Percentiles rank a stretch among this genome's conserved stretches.
Conservation (phyloP, 2,329 filamentous ascomycete species). For the Dactylellina sp. region DNA sequence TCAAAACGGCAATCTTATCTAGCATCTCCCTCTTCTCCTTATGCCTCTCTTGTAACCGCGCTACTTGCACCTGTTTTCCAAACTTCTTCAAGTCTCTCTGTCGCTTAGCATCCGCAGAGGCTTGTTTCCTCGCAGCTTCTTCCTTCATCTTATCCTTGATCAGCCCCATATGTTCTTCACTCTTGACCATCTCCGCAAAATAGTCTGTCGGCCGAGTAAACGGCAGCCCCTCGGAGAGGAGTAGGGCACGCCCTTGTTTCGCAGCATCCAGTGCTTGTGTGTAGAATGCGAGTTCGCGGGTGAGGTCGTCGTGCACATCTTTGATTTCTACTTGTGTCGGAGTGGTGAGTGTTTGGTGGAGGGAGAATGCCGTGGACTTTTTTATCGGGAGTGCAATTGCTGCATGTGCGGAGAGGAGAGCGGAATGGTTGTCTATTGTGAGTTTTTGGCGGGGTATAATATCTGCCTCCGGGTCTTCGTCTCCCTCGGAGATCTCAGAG, state of each 20-base stretch:
- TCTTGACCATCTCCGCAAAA: constrained; percentile 99
- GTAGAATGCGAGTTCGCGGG: constrained; percentile 93
- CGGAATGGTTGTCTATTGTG: constrained; percentile 96
- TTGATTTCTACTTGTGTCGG: constrained; percentile 76
- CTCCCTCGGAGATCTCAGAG: constrained; percentile 82
- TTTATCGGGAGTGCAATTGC: constrained; percentile 79
- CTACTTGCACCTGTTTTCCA: constrained; percentile 96
- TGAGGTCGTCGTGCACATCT: constrained; percentile 90
- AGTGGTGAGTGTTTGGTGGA: constrained; percentile 82
- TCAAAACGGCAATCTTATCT: constrained; percentile 93
- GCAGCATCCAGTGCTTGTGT: constrained; percentile 86
- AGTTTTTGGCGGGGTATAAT: constrained; percentile 90
- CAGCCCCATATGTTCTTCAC: constrained; percentile 97
- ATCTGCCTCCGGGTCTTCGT: constrained; percentile 76
- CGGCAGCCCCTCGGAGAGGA: constrained; percentile 83
- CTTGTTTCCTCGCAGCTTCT: constrained; percentile 91
- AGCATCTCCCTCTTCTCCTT: constrained; percentile 93
- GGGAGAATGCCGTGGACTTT: constrained; percentile 77
- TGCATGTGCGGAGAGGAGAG: constrained; percentile 81
- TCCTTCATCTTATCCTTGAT: constrained; percentile 94
- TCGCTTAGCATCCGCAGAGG: constrained; percentile 87
- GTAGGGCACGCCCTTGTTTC: constrained; percentile 75
- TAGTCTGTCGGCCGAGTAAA: constrained; percentile 94
- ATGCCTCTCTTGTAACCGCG: constrained; percentile 91
- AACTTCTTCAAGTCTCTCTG: constrained; percentile 98